Base-by-base conservation (phyloP, 495 filamentous ascomycete genomes). In the Aspergillus nanangensis region DNA sequence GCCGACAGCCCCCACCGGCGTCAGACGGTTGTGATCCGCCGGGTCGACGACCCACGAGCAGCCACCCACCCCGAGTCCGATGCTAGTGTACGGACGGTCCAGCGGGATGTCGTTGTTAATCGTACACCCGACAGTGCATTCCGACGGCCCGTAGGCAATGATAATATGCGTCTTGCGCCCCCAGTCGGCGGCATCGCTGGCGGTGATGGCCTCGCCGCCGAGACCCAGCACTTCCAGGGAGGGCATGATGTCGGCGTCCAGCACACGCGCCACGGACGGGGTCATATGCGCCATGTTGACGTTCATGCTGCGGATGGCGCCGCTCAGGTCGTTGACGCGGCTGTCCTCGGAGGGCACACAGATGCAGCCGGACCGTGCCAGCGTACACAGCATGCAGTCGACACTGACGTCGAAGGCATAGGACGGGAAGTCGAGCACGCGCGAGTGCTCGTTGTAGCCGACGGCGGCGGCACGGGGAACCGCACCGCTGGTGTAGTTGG, bases 291-390 rank as follows among this genome's bases (percentile, higher is more conserved):
- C 69, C 32, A 62, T 72, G 33, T 72, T 77, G 24, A 75, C 66
- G 8, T 41, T 31, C 59, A 77, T 67, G 15, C 55, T 56, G 1
- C 67, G 58, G 15, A 80, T 75, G 5, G 66, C 71, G 8, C 61
- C 63, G 24, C 63, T 68, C 19, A 80, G 62, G 44, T 80, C 65
- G 34, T 73, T 70, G 43, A 71, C 44, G 14, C 77, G 65, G 17
- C 77, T 74, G 36, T 72, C 65, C 8, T 78, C 72, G 0, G 70
- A 71, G 2, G 72, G 72, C 40, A 77, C 67, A 44, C 74, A 77
- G n/a, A 79, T 58, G 29, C 70, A 74, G 10, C 72, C 76, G 31
- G 74, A 72, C 22, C 61, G 57, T 4, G 58, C 56, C 10, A 79
- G 52, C 0, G 74, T 71, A 17, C 60, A 48, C 17, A 77, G 64